These are phyloP conservation scores for Podospora australis DNA, from an alignment of 495 filamentous ascomycete genomes.

Conservation along the genomic window DNA sequence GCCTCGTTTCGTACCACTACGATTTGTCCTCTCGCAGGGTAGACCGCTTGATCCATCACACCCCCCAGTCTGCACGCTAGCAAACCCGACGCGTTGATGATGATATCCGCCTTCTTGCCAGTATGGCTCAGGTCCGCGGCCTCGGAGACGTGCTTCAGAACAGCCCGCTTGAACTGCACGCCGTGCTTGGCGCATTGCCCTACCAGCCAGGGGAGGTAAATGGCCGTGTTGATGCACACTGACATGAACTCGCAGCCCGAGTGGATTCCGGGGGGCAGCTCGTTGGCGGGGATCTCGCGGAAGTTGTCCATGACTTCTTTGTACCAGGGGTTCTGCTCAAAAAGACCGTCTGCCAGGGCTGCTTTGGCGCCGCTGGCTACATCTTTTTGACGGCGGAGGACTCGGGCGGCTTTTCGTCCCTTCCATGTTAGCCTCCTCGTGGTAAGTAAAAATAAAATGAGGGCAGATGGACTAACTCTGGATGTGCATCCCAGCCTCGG, in stretches of 20 bases:
- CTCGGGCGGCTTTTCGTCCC: constrained; percentile 28
- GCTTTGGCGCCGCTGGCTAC: constrained; percentile 16
- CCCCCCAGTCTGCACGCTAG: constrained; percentile 69
- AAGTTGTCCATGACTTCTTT: constrained; percentile 68
- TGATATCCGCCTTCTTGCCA: constrained; percentile 56
- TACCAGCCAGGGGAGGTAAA: constrained; percentile 81
- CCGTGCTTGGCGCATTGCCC: constrained; percentile 68
- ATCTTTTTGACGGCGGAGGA: constrained; percentile 38
- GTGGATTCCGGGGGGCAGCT: constrained; percentile 56
- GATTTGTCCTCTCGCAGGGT: constrained; percentile 79
- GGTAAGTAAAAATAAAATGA: too few relatives aligned
- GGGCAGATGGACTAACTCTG: constrained; percentile 49
- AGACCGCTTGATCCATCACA: constrained; percentile 67
- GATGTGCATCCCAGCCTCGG: constrained; percentile 86
- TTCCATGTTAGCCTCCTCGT: too few relatives aligned
- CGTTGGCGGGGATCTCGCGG: constrained; percentile 45
- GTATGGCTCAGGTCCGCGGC: constrained; percentile 59
- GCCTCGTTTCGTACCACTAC: constrained; percentile 82
- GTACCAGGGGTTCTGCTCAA: constrained; percentile 74
- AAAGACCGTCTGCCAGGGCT: constrained; percentile 50
- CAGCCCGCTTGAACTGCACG: constrained; percentile 53
- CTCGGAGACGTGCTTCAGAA: constrained; percentile 63
- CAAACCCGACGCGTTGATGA: constrained; percentile 87
- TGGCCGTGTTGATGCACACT: constrained; percentile 82
- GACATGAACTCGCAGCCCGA: constrained; percentile 69